Evolutionary conservation across 768 basidiomycete species (phyloP), one percentile per base, ranked within the genome.

Genomic region (Termitomyces sp.): DNA sequence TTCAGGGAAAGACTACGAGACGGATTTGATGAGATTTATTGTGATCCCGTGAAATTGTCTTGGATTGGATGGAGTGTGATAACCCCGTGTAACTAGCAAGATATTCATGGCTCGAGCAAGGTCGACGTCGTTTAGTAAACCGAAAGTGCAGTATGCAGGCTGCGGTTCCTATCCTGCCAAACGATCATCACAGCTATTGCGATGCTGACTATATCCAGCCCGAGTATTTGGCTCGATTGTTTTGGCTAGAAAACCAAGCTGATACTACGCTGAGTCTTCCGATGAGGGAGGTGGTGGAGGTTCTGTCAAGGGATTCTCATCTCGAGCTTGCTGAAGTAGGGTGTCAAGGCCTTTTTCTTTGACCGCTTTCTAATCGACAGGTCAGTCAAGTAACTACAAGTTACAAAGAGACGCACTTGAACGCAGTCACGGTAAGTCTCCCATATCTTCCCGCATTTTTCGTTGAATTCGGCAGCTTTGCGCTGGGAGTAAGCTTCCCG

Each of bases 391-490:
- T 11, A 42, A 46, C 9, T 15, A 9, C 5, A 35, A 38, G 41
- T 5, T 3, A 10, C n/a, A 11, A 35, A 19, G 15, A 19, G 35
- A 73, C 86, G 43, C 56, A 94, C 96, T 78, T 89, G 85, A 6
- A 98, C 80, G 68, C 95, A 98, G 3, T 71, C 73, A 59, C 84
- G 84, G 70, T 98, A 98, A 59, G 78, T 78, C 45, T 78, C 73
- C 91, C 94, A 98, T 15, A 92, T 70, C 61, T 77, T 81, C 9
- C 94, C 95, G 62, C 96, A 98, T 48, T 86, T 87, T 45, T 76
- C 68, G 63, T 98, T 86, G 67, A 94, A 96, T 69, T 96, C 91
- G 42, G 87, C 86, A 5, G 92, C 91, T 71, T 94, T 95, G 57
- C 81, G 72, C 63, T 85, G 83, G 3, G 88, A 84, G 64, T 87